Evolutionary conservation across 768 basidiomycete species (phyloP), one percentile per base, ranked within the genome.

Genomic region (Suillus placidus): DNA sequence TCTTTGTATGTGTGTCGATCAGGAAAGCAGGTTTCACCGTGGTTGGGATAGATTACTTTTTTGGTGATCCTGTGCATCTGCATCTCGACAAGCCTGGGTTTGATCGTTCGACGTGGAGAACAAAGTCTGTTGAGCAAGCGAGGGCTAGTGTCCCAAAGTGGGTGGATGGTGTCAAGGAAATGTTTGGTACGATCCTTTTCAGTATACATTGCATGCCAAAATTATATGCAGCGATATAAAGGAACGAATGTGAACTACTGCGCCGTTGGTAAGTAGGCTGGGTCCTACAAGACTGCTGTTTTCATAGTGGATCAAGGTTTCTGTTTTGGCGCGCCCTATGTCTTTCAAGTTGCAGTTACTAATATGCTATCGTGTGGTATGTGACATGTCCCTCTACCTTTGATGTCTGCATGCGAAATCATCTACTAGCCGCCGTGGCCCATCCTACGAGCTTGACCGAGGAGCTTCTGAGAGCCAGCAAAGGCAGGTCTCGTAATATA

Each of bases 21-120:
- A 40, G 14, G n/a, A 16, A 6, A 12, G 30, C 57, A 89, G 88
- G 88, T 1, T 89, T 83, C 70, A 74, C 79, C 54, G 87, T 89
- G 5, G 72, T 89, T 6, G 87, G 86, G 2, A 74, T 84, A 49
- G 89, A 90, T 66, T 89, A 88, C 73, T 88, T 90, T 74, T 81
- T 87, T 60, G 87, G 88, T 8, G 85, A 88, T 62, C 78, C 83
- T 13, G 69, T 89, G 1, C 69, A 82, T n/a, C 62, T 69, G 1
- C 80, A 84, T 66, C 71, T 75, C 26, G 73, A 76, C 3, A 77
- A 82, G 43, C 74, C 78, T 13, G 73, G 56, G 20, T 82, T 80
- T 54, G 77, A 83, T 64, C 76, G 78, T 38, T 43, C 65, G 1
- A 77, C 76, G 0, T 90, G 87, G 87, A 73, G 81, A 23, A 68